Evolutionary conservation across 148 eudicot genomes (phyloP), one percentile per base, ranked within the genome.

Genomic region (Oxyria digyna): DNA sequence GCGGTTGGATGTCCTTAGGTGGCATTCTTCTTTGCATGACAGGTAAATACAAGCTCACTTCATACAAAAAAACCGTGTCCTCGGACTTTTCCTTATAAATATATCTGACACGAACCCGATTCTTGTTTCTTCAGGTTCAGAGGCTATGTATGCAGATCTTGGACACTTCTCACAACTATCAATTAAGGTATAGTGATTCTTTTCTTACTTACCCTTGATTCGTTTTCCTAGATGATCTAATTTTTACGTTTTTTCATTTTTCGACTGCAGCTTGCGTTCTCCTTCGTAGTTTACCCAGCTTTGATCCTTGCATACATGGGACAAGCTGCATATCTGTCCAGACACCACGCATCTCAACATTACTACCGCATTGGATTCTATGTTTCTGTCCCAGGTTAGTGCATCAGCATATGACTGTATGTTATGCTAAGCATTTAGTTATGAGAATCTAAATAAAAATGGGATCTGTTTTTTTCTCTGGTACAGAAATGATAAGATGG

Each of bases 131-230:
- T 62, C 91, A 89, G 98, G 99, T 73, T 91, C 97, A 7, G 99
- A 95, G 74, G 99, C 99, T 15, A 95, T 95, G 99, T 95, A 83
- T 77, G 99, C 99, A 71, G 99, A 95, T 84, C 97, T 95, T 68
- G 99, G 99, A 15, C 99, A 95, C 80, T 95, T 95, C 69, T 87
- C 97, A 0, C 99, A 95, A 77, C 70, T 85, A 72, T 95, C 99
- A 62, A 95, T 95, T 77, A 76, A 95, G 99, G 99, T 87, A 80
- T 26, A 42, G 31, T 13, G 8, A 27, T 24, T n/a, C 45, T 65
- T 24, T 35, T 65, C 42, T 48, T 13, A n/a, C n/a, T n/a, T n/a
- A n/a, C 54, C 10, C 7, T 31, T 29, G 2, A 10, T 52, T 1
- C 59, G 23, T 21, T 20, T 52, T 52, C 59, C 29, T 7, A 52